Evolutionary conservation across 2,329 filamentous ascomycete genomes (phyloP).

Genomic region (Talaromyces marneffei): DNA sequence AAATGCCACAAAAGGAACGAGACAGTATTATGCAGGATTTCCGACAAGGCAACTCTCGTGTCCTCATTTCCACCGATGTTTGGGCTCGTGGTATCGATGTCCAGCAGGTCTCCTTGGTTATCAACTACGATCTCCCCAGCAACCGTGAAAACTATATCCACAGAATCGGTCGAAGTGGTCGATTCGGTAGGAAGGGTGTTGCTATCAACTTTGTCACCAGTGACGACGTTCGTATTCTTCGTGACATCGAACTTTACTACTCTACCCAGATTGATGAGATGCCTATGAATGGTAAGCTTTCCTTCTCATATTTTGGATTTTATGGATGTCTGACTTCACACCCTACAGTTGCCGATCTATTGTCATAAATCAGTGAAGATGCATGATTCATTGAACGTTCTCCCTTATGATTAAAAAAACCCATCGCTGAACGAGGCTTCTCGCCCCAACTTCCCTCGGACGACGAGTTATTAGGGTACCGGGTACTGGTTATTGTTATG

Average conservation of each 20-base stretch:
- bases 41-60: constrained; percentile 89
- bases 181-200: constrained; percentile 96
- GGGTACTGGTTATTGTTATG: constrained; percentile 14
- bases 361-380: constrained; percentile 33
- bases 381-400: constrained; percentile 46
- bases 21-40: constrained; percentile 99
- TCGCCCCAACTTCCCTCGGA: background rate
- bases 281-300: constrained; percentile 81
- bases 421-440: background rate
- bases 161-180: constrained; percentile 88
- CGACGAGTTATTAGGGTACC: background rate
- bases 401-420: background rate
- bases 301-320: background rate
- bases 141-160: constrained; percentile 99
- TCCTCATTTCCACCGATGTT: constrained; percentile 94
- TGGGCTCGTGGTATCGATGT: constrained; percentile 99
- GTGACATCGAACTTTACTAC: constrained; percentile 96
- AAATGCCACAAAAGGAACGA: constrained; percentile 97
- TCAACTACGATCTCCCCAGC: constrained; percentile 97
- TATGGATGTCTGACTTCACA: constrained; percentile 2
- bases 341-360: constrained; percentile 21
- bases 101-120: constrained; percentile 94
- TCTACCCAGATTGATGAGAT: constrained; percentile 97
- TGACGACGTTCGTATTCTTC: constrained; percentile 93
- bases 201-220: constrained; percentile 99